Conservation (phyloP, 2,329 filamentous ascomycete species). For the Trichophyton verrucosum region DNA sequence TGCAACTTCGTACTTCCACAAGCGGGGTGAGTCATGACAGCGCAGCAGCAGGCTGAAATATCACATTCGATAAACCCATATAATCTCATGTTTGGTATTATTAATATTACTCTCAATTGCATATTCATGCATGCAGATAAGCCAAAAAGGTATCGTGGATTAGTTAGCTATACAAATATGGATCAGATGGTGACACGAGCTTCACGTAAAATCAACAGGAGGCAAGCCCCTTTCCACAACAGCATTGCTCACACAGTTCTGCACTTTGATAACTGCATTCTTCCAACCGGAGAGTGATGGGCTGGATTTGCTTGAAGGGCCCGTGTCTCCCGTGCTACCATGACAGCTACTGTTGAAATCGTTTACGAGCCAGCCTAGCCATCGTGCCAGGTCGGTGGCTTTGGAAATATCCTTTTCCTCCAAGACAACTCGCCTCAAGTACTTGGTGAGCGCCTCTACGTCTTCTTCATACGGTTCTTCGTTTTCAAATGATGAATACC, state of each 20-base stretch:
- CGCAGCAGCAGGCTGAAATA: background rate
- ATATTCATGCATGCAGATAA: background rate
- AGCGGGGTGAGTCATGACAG: background rate
- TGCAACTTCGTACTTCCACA: background rate
- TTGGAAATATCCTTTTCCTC: slow-evolving; percentile 72
- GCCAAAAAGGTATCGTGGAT: background rate
- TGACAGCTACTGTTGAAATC: slow-evolving; percentile 14
- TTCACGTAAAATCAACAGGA: slow-evolving; percentile 35
- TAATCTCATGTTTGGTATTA: background rate
- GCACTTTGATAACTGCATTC: slow-evolving; percentile 12
- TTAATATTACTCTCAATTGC: background rate
- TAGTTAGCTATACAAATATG: background rate
- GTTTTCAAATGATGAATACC: slow-evolving; percentile 58
- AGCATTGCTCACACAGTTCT: slow-evolving; percentile 40
- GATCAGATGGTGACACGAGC: background rate
- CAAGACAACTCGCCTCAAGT: slow-evolving; percentile 56
- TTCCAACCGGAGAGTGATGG: slow-evolving; percentile 9
- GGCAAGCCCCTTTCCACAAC: slow-evolving; percentile 46
- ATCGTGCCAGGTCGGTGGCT: slow-evolving; percentile 55
- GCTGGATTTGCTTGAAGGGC: background rate
- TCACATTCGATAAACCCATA: background rate
- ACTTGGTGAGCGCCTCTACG: slow-evolving; percentile 59
- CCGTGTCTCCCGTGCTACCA: background rate
- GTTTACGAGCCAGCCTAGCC: slow-evolving; percentile 40
- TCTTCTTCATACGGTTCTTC: slow-evolving; percentile 73